Conservation (phyloP, 805 yeast species). For the Kodamaea hsintzibuensis region DNA sequence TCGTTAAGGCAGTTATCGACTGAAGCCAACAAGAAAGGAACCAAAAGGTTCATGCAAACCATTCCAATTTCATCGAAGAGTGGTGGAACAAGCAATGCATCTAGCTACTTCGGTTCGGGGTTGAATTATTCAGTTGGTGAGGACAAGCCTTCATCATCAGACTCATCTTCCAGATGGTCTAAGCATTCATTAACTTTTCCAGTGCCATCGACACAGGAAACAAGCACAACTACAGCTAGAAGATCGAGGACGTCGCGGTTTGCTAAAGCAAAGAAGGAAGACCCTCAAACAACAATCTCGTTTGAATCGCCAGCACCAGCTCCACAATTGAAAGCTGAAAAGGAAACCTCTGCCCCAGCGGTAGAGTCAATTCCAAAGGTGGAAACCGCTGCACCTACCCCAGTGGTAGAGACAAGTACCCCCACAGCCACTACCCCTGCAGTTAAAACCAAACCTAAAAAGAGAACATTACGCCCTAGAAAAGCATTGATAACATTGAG, state of each 20-base stretch:
- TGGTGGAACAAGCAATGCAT: not conserved
- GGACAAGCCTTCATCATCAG: slow-evolving; percentile 5
- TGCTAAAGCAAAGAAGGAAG: slow-evolving; percentile 8
- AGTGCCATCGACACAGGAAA: not conserved
- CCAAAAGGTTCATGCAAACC: slow-evolving; percentile 38
- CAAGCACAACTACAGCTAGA: slow-evolving; percentile 17
- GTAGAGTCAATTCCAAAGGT: not conserved
- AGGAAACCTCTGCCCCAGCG: slow-evolving; percentile 3
- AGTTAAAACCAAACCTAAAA: slow-evolving; percentile 17
- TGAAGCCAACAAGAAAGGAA: slow-evolving; percentile 21
- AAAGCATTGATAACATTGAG: slow-evolving; percentile 86
- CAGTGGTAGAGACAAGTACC: slow-evolving; percentile 6
- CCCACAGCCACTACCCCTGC: slow-evolving; percentile 17
- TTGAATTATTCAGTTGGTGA: slow-evolving; percentile 9
- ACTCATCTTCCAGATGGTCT: slow-evolving; percentile 29
- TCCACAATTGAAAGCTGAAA: slow-evolving; percentile 4
- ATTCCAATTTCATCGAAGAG: slow-evolving; percentile 25
- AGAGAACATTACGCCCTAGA: slow-evolving; percentile 79
- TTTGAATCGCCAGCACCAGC: slow-evolving; percentile 6
- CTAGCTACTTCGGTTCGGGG: slow-evolving; percentile 11
- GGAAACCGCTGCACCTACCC: not conserved
- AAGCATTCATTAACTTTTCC: slow-evolving; percentile 27
- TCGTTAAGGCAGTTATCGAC: slow-evolving; percentile 20
- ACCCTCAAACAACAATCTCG: slow-evolving; percentile 10
- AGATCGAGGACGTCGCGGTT: slow-evolving; percentile 36